Conservation (phyloP, 2,329 filamentous ascomycete species). For the Diaporthe eres region DNA sequence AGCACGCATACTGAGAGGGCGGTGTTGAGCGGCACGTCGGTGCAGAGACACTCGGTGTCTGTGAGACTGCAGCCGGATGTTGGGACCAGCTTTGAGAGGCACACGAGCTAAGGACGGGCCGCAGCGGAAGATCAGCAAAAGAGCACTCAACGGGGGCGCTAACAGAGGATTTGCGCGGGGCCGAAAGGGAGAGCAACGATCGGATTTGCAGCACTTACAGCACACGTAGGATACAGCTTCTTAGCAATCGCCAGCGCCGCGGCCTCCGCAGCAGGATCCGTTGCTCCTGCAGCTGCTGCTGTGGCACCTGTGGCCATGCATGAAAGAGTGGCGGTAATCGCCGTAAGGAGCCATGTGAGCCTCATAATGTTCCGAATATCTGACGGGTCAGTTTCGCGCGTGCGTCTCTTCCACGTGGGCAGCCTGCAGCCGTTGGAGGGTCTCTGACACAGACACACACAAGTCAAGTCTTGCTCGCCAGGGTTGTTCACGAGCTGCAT, state of each 20-base stretch:
- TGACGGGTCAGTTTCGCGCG: slow-evolving; percentile 2
- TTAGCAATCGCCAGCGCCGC: neutral
- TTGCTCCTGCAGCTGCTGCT: neutral
- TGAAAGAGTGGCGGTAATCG: slow-evolving; percentile 9
- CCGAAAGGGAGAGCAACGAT: neutral
- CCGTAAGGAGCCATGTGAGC: slow-evolving; percentile 15
- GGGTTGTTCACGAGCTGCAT: slow-evolving; percentile 15
- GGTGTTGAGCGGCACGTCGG: slow-evolving; percentile 18
- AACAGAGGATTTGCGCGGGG: slow-evolving; percentile 14
- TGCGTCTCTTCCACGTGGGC: slow-evolving; percentile 20
- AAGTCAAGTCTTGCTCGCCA: neutral
- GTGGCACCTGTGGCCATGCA: neutral
- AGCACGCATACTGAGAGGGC: slow-evolving; percentile 11
- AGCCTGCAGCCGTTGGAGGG: neutral
- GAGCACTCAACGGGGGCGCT: neutral
- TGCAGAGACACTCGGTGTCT: slow-evolving; percentile 19
- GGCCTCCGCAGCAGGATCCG: neutral
- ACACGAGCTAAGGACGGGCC: slow-evolving; percentile 28
- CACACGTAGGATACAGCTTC: slow-evolving; percentile 20
- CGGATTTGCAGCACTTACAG: neutral
- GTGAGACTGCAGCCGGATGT: slow-evolving; percentile 12
- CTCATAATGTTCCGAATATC: neutral
- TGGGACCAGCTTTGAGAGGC: slow-evolving; percentile 14
- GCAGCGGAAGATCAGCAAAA: slow-evolving; percentile 23
- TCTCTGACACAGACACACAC: slow-evolving; percentile 1